A percentile compares a stretch with the other conserved stretches of the same genome.
phyloP scores from a whole-genome alignment of 2,329 filamentous ascomycete genomes.

The Botrytis galanthina region DNA sequence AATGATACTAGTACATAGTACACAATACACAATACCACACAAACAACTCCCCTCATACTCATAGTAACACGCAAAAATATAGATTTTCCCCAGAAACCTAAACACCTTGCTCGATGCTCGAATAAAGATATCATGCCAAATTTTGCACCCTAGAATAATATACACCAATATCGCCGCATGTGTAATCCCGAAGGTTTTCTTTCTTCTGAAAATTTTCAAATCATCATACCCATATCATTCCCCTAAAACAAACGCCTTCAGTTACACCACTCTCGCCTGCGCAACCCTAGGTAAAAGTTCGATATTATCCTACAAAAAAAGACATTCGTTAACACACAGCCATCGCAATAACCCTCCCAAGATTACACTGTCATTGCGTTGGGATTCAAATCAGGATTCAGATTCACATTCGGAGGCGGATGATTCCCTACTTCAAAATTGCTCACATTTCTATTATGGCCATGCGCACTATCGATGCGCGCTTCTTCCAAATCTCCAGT shows the following conservation, averaged over 20 bases:
- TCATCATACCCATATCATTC: neutral
- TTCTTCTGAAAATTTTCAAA: neutral
- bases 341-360: neutral
- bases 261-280: neutral
- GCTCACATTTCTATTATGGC: conserved; percentile 11
- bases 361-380: neutral
- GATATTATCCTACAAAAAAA: conserved; percentile 24
- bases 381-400: neutral
- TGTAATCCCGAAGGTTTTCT: neutral
- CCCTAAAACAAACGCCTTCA: neutral
- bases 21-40: neutral
- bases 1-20: neutral
- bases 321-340: conserved; percentile 11
- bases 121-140: neutral
- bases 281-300: conserved; percentile 21
- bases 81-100: neutral
- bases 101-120: neutral
- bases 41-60: neutral
- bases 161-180: neutral
- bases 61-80: neutral
- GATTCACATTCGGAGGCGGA: neutral
- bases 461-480: conserved; percentile 2
- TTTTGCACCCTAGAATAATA: neutral
- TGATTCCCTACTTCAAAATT: conserved; percentile 10
- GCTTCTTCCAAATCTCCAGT: conserved; percentile 21